These are phyloP conservation scores for Striga hermonthica DNA, from an alignment of 305 asterid species.

Conservation along the genomic window DNA sequence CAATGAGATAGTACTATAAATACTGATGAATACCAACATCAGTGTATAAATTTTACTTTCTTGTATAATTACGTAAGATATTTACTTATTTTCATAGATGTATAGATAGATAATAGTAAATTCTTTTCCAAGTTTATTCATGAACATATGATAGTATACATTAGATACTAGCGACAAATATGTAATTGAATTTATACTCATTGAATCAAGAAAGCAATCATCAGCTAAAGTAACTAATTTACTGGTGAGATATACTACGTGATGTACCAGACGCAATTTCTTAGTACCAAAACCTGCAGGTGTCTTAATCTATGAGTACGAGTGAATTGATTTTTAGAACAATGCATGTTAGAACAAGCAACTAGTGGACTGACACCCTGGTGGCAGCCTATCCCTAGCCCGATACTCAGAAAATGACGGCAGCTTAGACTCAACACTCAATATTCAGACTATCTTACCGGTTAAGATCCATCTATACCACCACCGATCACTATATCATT, in stretches of 20 bases:
- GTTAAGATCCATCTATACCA: not conserved
- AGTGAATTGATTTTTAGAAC: not conserved
- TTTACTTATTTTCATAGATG: not conserved
- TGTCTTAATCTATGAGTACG: not conserved
- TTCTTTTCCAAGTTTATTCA: too few species aligned
- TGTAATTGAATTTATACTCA: not conserved
- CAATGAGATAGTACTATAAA: conserved; percentile 6
- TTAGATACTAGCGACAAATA: not conserved
- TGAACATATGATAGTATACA: not conserved
- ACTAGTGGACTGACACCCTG: not conserved
- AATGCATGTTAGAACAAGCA: not conserved
- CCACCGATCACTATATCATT: not conserved
- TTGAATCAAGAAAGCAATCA: not conserved
- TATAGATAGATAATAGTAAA: too few species aligned
- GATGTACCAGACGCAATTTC: too few species aligned
- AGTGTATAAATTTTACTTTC: not conserved
- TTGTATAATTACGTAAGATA: not conserved
- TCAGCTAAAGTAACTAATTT: not conserved
- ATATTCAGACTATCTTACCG: too few species aligned
- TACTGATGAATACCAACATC: conserved; percentile 8
- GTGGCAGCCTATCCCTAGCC: too few species aligned
- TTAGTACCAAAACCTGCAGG: not conserved
- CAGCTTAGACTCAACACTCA: too few species aligned
- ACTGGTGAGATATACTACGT: not conserved
- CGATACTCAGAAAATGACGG: not conserved